phyloP scores from a whole-genome alignment of 306 rosid genomes.

The Hippophae rhamnoides region DNA sequence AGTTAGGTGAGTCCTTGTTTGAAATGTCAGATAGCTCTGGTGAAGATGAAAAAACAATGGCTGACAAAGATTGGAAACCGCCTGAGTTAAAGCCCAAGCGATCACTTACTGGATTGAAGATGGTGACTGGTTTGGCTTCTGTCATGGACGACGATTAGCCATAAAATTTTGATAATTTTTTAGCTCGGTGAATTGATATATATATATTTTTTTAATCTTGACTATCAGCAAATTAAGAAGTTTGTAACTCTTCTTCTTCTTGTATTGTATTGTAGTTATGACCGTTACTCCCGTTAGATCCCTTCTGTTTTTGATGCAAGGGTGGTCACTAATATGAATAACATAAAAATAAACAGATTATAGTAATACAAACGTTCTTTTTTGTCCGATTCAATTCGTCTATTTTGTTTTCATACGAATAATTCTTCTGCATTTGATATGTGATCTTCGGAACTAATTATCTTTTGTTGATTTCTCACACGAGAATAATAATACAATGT shows the following conservation, averaged over 20 bases:
- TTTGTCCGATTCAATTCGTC: no score
- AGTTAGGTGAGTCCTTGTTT: constrained; percentile 19
- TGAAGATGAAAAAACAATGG: constrained; percentile 18
- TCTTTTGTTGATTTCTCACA: no score
- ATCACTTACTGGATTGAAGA: constrained; percentile 25
- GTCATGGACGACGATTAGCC: constrained; percentile 41
- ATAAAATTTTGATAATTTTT: constrained; percentile 33
- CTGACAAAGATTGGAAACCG: constrained; percentile 36
- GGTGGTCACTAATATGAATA: constrained; percentile 39
- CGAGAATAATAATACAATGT: no score
- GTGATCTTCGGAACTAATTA: no score
- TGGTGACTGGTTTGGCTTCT: constrained; percentile 53
- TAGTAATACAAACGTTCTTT: not conserved
- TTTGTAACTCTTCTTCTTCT: constrained; percentile 7
- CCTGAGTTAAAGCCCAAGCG: constrained; percentile 42
- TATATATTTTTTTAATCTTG: constrained; percentile 2
- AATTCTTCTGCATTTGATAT: no score
- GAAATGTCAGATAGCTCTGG: constrained; percentile 12
- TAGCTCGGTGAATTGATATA: not conserved
- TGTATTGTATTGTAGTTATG: constrained; percentile 26
- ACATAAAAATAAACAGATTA: constrained; percentile 22
- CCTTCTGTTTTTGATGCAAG: constrained; percentile 48
- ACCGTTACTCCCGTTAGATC: constrained; percentile 21
- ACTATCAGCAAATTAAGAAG: constrained; percentile 14
- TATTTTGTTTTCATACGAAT: no score